Evolutionary conservation across 495 filamentous ascomycete species (phyloP), one percentile per base, ranked within the genome.

Genomic region (Pseudomonodictys pantanalensis): DNA sequence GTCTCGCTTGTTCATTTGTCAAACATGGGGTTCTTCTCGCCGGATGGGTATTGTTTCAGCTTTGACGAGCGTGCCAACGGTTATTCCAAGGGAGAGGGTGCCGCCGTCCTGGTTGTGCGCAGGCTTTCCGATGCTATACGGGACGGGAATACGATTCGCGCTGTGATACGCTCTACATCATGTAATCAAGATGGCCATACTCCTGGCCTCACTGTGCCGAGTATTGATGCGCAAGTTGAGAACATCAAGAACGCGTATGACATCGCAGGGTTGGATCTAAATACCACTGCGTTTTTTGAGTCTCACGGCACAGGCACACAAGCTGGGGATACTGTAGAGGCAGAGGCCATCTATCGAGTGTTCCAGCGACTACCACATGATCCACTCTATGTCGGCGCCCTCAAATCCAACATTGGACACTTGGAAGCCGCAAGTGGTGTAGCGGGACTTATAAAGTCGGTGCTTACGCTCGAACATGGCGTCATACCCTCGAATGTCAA

Each of bases 301-400:
- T 48, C 49, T 1, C 62, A 65, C 38, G 62, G 62, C 3, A 65
- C 62, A 1, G 62, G 56, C 10, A 65, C 62, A 17, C n/a, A 12
- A 5, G 50, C 60, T 6, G 62, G 62, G 2, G 86, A 90, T 65
- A 83, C 84, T 0, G 75, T 82, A 0, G 86, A 90, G 63, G 73
- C 77, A 0, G 73, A 68, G 3, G 84, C 84, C 2, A 80, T 85
- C 48, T 41, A 42, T 11, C 49, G 57, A 24, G 60, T 67, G 20
- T 73, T 73, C 38, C 72, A 73, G 43, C 8, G 17, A 11, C 72
- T 70, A 0, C 71, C 70, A 4, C 74, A 78, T 8, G 55, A 81
- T 46, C 77, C 78, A 4, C 26, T 70, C 7, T 51, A 62, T 32
- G 33, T 70, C 45, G 65, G 68, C 7, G 29, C 65, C 2, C 9